Conservation (phyloP, 345 rosid species). For the Eucalyptus paniculata region DNA sequence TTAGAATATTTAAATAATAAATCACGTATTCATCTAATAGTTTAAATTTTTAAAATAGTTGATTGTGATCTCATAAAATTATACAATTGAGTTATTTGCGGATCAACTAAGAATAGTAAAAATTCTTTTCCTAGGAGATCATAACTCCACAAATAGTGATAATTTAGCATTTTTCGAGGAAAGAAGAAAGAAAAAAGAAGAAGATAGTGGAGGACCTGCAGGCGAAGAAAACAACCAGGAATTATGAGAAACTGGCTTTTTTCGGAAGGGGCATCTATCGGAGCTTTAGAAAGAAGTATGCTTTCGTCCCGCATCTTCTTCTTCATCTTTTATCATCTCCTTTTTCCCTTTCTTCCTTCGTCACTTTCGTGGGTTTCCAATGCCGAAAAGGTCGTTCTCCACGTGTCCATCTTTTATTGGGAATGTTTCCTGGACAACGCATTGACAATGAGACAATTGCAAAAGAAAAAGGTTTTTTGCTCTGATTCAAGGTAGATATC, state of each 20-base stretch:
- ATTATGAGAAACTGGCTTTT: not conserved
- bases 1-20: too few species aligned
- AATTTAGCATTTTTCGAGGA: not conserved
- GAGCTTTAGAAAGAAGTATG: not conserved
- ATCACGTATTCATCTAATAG: fast-evolving
- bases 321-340: not conserved
- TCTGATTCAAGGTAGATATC: not conserved
- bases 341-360: not conserved
- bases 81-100: not conserved
- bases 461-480: not conserved
- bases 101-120: not conserved
- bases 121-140: not conserved
- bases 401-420: not conserved
- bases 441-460: not conserved
- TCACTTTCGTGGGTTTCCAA: not conserved
- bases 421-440: not conserved
- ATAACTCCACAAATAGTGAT: not conserved
- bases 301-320: not conserved
- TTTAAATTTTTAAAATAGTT: too few species aligned
- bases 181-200: not conserved
- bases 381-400: not conserved
- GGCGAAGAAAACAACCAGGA: not conserved
- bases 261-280: not conserved
- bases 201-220: not conserved
- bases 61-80: too few species aligned